Conservation (phyloP, 2,329 filamentous ascomycete species). For the Sclerotinia spermophila region DNA sequence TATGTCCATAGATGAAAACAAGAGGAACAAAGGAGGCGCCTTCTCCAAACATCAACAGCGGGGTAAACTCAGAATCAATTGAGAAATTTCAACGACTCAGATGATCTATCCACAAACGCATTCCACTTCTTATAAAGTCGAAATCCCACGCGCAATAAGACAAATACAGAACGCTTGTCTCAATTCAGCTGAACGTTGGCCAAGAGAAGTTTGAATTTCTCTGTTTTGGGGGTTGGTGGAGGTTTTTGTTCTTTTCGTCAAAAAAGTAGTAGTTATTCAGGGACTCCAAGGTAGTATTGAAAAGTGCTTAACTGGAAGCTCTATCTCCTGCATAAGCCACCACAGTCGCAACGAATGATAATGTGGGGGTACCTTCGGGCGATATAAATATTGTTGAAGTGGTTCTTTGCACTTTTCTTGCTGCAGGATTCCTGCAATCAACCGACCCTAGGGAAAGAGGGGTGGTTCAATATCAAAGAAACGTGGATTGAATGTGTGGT, state of each 20-base stretch:
- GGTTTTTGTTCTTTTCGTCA: slow-evolving; percentile 14
- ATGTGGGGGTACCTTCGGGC: slow-evolving; percentile 8
- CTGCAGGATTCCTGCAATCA: background rate
- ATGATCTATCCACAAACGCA: slow-evolving; percentile 15
- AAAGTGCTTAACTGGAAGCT: slow-evolving; percentile 10
- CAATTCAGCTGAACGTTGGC: slow-evolving; percentile 27
- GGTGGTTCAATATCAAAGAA: background rate
- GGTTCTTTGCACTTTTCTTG: slow-evolving; percentile 11
- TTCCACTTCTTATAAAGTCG: background rate
- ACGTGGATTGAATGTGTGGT: background rate
- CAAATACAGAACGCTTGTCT: slow-evolving; percentile 24
- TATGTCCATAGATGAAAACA: background rate
- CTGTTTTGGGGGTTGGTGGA: slow-evolving; percentile 2
- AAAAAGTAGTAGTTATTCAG: background rate
- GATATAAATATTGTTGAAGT: background rate
- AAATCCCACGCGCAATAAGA: slow-evolving; percentile 16
- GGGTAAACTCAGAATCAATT: slow-evolving; percentile 8
- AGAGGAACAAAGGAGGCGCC: slow-evolving; percentile 1
- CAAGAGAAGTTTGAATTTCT: background rate
- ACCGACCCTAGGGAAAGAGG: background rate
- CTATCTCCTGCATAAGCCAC: slow-evolving; percentile 20
- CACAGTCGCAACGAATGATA: background rate
- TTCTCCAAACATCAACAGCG: slow-evolving; percentile 10
- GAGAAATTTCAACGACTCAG: slow-evolving; percentile 2
- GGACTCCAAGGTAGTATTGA: background rate